Conservation (phyloP, 2,329 filamentous ascomycete genomes). For the Dryadomyces sulphureus region DNA sequence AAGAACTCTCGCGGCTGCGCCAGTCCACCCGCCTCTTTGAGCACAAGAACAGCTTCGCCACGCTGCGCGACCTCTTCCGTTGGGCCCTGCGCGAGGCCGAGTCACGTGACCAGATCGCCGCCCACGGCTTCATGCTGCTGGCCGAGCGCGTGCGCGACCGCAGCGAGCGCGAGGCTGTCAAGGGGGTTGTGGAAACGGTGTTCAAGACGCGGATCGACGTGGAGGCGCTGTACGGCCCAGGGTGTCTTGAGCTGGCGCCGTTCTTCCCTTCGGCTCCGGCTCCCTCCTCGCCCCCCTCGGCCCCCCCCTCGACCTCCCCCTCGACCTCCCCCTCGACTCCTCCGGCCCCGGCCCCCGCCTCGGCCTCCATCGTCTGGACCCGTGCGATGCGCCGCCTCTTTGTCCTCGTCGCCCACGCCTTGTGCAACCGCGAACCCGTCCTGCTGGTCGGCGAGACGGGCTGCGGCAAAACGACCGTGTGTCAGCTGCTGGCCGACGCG, state of each 20-base stretch:
- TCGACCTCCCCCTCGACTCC: not conserved
- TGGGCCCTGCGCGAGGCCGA: slow-evolving; percentile 84
- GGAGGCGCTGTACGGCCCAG: slow-evolving; percentile 53
- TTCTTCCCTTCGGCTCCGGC: not conserved
- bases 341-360: not conserved
- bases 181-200: slow-evolving; percentile 72
- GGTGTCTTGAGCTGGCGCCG: slow-evolving; percentile 34
- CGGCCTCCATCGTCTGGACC: slow-evolving; percentile 68
- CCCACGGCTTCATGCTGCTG: slow-evolving; percentile 91
- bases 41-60: slow-evolving; percentile 94
- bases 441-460: slow-evolving; percentile 92
- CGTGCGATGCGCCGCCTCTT: slow-evolving; percentile 86
- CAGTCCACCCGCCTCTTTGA: slow-evolving; percentile 90
- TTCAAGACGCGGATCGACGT: slow-evolving; percentile 78
- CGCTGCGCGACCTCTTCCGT: slow-evolving; percentile 83
- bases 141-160: slow-evolving; percentile 87
- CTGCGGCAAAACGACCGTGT: slow-evolving; percentile 94
- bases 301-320: not conserved
- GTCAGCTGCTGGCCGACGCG: slow-evolving; percentile 77
- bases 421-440: slow-evolving; percentile 85
- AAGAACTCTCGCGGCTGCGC: slow-evolving; percentile 74
- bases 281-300: not conserved
- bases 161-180: slow-evolving; percentile 74
- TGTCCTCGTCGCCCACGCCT: slow-evolving; percentile 71
- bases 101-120: slow-evolving; percentile 73